Conservation (phyloP, 176 grass and related monocot species). For the Urochloa ruziziensis region DNA sequence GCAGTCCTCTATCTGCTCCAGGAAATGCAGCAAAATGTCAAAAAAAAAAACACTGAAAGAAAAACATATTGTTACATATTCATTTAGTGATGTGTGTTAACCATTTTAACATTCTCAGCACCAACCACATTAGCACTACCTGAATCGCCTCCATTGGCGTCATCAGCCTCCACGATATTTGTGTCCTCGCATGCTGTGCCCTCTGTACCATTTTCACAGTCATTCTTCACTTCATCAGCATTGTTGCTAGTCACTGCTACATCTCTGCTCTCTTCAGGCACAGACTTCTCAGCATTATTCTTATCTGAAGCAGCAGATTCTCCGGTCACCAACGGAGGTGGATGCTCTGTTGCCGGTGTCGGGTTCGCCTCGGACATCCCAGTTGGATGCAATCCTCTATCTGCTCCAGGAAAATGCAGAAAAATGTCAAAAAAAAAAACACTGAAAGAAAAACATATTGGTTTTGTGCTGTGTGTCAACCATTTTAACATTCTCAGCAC, state of each 20-base stretch:
- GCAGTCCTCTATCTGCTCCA: conserved; percentile 20
- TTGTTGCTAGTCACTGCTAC: not conserved
- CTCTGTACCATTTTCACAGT: conserved; percentile 33
- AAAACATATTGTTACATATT: not conserved
- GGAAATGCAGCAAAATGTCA: not conserved
- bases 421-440: not conserved
- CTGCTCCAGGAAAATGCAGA: conserved; percentile 5
- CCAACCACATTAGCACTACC: conserved; percentile 7
- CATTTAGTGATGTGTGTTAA: not conserved
- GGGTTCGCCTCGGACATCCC: conserved; percentile 27
- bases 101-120: conserved; percentile 22
- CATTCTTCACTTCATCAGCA: conserved; percentile 20
- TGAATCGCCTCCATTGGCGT: not conserved
- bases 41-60: not conserved
- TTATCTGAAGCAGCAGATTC: conserved; percentile 26
- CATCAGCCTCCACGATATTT: conserved; percentile 27
- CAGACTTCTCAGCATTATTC: conserved; percentile 15
- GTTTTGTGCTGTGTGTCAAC: not conserved
- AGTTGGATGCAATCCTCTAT: not conserved
- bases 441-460: not conserved
- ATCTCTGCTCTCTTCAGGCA: conserved; percentile 9
- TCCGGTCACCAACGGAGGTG: conserved; percentile 8
- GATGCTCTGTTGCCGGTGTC: conserved; percentile 20
- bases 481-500: conserved; percentile 22
- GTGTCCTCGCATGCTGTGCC: not conserved